A percentile compares a stretch with the other conserved stretches of the same genome.
phyloP scores from a whole-genome alignment of 495 filamentous ascomycete species.

The Tuber calosporum region DNA sequence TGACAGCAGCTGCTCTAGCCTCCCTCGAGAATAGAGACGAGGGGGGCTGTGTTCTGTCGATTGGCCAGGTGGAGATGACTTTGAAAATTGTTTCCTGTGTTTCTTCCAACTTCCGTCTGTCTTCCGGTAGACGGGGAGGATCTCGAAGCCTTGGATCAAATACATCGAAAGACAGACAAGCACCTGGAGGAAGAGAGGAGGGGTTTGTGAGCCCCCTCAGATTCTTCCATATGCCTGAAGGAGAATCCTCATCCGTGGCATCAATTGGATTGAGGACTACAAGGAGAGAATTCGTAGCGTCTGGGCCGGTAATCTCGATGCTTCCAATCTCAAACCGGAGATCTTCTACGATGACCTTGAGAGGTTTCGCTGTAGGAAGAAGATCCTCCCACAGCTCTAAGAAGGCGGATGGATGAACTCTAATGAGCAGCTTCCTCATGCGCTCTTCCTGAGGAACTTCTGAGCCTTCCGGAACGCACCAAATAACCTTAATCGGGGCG shows the following conservation, averaged over 20 bases:
- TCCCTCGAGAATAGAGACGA: conserved; percentile 62
- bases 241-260: conserved; percentile 42
- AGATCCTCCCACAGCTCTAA: conserved; percentile 73
- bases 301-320: conserved; percentile 79
- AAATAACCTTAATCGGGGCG: conserved; percentile 70
- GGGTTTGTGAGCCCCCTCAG: conserved; percentile 68
- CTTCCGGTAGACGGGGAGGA: conserved; percentile 51
- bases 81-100: conserved; percentile 50
- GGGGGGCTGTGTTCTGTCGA: conserved; percentile 53
- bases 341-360: conserved; percentile 73
- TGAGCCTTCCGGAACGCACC: conserved; percentile 46
- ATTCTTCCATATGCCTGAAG: conserved; percentile 55
- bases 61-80: conserved; percentile 61
- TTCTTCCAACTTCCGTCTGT: conserved; percentile 45
- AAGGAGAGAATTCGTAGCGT: conserved; percentile 71
- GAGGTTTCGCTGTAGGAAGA: conserved; percentile 60
- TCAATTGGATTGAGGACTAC: conserved; percentile 57
- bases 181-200: conserved; percentile 63
- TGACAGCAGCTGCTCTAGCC: conserved; percentile 51
- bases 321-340: conserved; percentile 90
- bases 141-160: conserved; percentile 73
- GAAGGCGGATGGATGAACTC: conserved; percentile 85
- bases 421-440: conserved; percentile 57
- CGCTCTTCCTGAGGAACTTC: conserved; percentile 43
- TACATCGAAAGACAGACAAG: conserved; percentile 63